Percentiles rank a stretch among this genome's conserved stretches.
These are phyloP conservation scores for Xylariales sp. DNA, from an alignment of 2,329 filamentous ascomycete species.

Conservation along the genomic window DNA sequence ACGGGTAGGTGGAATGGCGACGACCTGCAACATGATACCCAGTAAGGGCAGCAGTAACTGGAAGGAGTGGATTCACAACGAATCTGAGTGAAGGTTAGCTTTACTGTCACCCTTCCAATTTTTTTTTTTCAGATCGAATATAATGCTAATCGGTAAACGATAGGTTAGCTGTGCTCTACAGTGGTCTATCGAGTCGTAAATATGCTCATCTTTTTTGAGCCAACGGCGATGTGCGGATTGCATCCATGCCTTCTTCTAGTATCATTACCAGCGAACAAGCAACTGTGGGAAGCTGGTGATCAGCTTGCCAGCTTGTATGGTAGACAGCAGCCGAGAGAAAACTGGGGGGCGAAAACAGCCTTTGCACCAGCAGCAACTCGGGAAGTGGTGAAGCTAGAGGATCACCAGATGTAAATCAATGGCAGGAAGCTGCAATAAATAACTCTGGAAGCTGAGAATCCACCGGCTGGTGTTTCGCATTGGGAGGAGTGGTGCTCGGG, in stretches of 20 bases:
- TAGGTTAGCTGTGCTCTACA: constrained; percentile 32
- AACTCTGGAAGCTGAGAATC: no score
- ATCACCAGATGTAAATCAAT: constrained; percentile 12
- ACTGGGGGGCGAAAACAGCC: constrained; percentile 12
- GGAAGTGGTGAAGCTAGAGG: constrained; percentile 25
- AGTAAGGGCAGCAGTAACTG: constrained; percentile 18
- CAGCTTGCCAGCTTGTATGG: constrained; percentile 30
- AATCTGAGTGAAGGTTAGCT: constrained; percentile 31
- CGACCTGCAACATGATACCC: neutral
- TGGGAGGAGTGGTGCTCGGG: constrained; percentile 42
- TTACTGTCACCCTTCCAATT: constrained; percentile 2
- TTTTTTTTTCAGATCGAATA: neutral
- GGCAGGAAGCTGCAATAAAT: no score
- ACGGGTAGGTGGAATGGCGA: neutral
- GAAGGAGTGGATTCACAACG: constrained; percentile 35
- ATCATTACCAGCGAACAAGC: constrained; percentile 35
- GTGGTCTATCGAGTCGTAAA: constrained; percentile 35
- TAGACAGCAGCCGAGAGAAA: constrained; percentile 22
- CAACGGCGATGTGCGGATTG: constrained; percentile 29
- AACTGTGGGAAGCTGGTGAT: constrained; percentile 37
- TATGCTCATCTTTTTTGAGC: constrained; percentile 37
- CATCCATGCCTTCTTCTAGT: constrained; percentile 30
- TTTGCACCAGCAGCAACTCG: constrained; percentile 27
- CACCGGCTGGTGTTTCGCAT: no score
- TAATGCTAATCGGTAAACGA: constrained; percentile 10